Base-by-base conservation (phyloP, 2,329 filamentous ascomycete genomes). In the Hysterium pulicare region DNA sequence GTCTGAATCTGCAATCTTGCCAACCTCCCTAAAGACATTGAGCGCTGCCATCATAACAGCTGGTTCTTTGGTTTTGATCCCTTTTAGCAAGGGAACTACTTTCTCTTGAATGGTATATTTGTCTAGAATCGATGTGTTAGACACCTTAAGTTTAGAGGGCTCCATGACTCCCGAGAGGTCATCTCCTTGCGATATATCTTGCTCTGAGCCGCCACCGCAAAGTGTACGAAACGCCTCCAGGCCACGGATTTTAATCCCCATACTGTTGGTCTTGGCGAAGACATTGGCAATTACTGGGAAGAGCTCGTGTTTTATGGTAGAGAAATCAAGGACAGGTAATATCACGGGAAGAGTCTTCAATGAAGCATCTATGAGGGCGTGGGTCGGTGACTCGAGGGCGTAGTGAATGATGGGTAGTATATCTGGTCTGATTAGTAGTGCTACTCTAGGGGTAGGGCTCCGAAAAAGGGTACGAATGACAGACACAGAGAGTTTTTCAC, bases 31-130 rank as follows among this genome's bases (percentile, higher is more conserved):
- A 51, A 97, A 82, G 1, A 96, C 89, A 42, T 84, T 84, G 24
- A 97, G 74, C 0, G 90, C 86, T 5, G 91, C 90, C 75, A 97
- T 86, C 87, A 97, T 97, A 8, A 98, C 93, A 6, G 90, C 90
- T 0, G 93, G 93, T 64, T 98, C 93, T 62, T 95, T 97, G 0
- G 93, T 98, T 69, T 95, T 97, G 71, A 98, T 97, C 2, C 77
- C 90, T 59, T 87, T 90, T 47, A 98, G 76, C 4, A 97, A 71
- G 0, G 93, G 93, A 0, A 97, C 80, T 24, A 98, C 87, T 71
- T 96, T 97, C 63, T 98, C 93, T 64, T 98, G 93, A 71, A 98
- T 91, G 0, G 93, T 97, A 61, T 93, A 97, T 66, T 97, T 97
- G 71, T 98, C 93, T 21, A 98, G 73, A 3, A 91, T 90, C 2